Base-by-base conservation (phyloP, 139 green algal species). In the Ostreobium quekettii region DNA sequence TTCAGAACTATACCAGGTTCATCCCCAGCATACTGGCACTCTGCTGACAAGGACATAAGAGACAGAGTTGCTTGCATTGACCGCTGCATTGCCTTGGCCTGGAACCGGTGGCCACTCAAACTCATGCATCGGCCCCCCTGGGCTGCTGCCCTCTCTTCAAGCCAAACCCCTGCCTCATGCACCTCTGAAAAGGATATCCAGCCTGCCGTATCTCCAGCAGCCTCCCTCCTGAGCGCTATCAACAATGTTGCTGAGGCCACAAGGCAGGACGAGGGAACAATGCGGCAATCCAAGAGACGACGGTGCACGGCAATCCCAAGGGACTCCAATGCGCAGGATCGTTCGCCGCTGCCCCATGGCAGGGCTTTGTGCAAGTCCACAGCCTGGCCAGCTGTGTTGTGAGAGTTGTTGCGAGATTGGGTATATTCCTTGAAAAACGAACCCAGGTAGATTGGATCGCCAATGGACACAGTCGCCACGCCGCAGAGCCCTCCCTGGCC, bases 401-500 rank as follows among this genome's bases (percentile, higher is more conserved):
- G 19, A 28, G 60, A 64, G 35, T 68, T 47, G 60, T 19, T 63
- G 60, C 35, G 29, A 32, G 39, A 24, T 22, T 47, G 2, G 5
- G 36, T 19, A 39, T 49, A 28, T 24, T 61, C 64, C 48, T 66
- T 26, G 26, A 82, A 58, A 42, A 73, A 78, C 22, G 38, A 26
- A 4, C 68, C 58, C 28, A 76, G 35, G 48, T 32, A 6, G 56
- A 82, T 69, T 28, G 72, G 73, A 61, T 76, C 22, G 1, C 67
- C 76, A 67, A 82, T 78, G 0, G 60, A 30, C 3, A 82, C 60
- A 1, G 60, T 70, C 49, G 68, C 62, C 4, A 58, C 60, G 19
- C 76, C 73, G 64, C 64, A 49, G 67, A 47, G 47, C 29, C 76
- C 72, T 48, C 72, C 62, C 2, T 64, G 64, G 0, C 66, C 67